Percentiles rank a stretch among this genome's conserved stretches.
These are phyloP conservation scores for Coemansia sp. DNA, from an alignment of 192 early-diverging fungal genomes.

Conservation along the genomic window DNA sequence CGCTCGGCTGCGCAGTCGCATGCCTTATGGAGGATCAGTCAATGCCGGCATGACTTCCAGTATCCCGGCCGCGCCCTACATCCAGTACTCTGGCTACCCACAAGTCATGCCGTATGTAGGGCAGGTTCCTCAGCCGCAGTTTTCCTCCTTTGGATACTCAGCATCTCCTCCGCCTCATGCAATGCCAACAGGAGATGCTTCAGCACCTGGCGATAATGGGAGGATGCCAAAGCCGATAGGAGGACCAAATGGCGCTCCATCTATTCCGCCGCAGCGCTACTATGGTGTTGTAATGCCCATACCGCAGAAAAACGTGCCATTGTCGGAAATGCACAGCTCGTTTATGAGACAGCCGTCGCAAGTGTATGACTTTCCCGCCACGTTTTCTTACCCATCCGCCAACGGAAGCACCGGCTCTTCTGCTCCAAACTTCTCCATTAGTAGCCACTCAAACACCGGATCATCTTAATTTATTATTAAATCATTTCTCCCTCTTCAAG, in stretches of 20 bases:
- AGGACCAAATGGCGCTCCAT: slow-evolving; percentile 12
- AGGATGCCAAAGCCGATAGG: slow-evolving; percentile 9
- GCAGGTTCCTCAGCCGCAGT: slow-evolving; percentile 30
- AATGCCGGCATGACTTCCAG: neutral
- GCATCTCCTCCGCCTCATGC: slow-evolving; percentile 8
- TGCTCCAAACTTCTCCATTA: slow-evolving; percentile 10
- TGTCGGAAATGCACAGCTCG: neutral
- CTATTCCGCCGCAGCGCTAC: slow-evolving; percentile 14
- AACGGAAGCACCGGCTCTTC: slow-evolving; percentile 4
- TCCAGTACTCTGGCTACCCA: slow-evolving; percentile 19
- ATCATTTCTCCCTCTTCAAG: slow-evolving; percentile 51
- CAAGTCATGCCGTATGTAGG: slow-evolving; percentile 19
- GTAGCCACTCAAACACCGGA: slow-evolving; percentile 27
- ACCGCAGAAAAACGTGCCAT: slow-evolving; percentile 16
- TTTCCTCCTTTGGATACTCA: slow-evolving; percentile 14
- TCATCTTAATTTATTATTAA: slow-evolving; percentile 12
- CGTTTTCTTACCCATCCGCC: slow-evolving; percentile 4
- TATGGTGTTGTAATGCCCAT: slow-evolving; percentile 10
- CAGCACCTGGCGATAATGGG: slow-evolving; percentile 4
- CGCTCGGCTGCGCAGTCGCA: slow-evolving; percentile 27
- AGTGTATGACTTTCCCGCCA: slow-evolving; percentile 3
- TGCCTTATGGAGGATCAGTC: neutral
- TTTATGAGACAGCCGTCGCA: slow-evolving; percentile 9
- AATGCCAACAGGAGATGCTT: neutral
- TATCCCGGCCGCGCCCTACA: slow-evolving; percentile 6